These are phyloP conservation scores for Pinus tabuliformis DNA, from an alignment of 75 land plant genomes.

Conservation along the genomic window DNA sequence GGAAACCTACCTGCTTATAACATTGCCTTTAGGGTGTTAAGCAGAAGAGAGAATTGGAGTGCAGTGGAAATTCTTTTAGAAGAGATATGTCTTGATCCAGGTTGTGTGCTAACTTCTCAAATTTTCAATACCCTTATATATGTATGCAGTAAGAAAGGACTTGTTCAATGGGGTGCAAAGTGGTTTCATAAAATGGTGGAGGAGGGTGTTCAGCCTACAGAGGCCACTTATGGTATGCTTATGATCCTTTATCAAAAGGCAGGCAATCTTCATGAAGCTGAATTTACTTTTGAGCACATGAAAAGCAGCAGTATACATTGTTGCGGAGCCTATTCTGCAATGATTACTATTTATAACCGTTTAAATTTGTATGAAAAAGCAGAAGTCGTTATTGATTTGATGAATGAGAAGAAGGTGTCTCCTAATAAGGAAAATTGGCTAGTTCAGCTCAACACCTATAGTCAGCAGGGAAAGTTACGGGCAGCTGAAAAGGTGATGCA, in stretches of 20 bases:
- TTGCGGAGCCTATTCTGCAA: conserved; percentile 53
- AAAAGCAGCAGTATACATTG: conserved; percentile 30
- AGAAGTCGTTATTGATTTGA: conserved; percentile 49
- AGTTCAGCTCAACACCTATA: conserved; percentile 65
- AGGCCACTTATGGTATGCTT: conserved; percentile 75
- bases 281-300: conserved; percentile 58
- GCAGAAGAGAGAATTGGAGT: conserved; percentile 61
- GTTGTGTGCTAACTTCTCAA: conserved; percentile 40
- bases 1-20: conserved; percentile 49
- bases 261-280: conserved; percentile 55
- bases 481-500: conserved; percentile 59
- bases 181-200: conserved; percentile 66
- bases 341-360: conserved; percentile 72
- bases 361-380: conserved; percentile 65
- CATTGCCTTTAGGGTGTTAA: conserved; percentile 46
- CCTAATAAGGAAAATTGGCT: conserved; percentile 71
- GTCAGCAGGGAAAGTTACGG: conserved; percentile 80
- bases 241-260: conserved; percentile 70
- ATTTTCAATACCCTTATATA: conserved; percentile 59
- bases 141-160: conserved; percentile 45
- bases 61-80: conserved; percentile 42
- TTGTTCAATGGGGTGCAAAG: conserved; percentile 37
- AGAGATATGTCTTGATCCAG: conserved; percentile 32
- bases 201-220: conserved; percentile 43
- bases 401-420: conserved; percentile 45